Percentiles rank a stretch among this genome's conserved stretches.
These are phyloP conservation scores for Trichoderma sp. DNA, from an alignment of 2,329 filamentous ascomycete genomes.

Conservation along the genomic window DNA sequence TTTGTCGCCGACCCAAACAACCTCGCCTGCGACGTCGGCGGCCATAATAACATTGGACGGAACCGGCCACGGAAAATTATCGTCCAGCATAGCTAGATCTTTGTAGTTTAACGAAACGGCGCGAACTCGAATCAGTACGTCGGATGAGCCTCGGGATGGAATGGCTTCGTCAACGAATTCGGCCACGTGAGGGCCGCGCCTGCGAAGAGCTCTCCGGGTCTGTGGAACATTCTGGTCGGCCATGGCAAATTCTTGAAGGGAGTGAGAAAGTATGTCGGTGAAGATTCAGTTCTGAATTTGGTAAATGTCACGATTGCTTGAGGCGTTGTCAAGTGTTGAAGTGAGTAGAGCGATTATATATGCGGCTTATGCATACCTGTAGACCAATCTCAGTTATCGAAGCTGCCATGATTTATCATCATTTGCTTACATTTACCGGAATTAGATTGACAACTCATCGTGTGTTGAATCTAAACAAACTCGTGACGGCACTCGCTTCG, in stretches of 20 bases:
- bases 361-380: neutral
- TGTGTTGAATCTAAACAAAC: no score
- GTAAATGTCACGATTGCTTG: neutral
- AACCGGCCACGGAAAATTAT: neutral
- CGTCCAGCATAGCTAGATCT: conserved; percentile 8
- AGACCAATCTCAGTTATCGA: neutral
- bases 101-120: conserved; percentile 18
- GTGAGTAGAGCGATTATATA: neutral
- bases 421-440: neutral
- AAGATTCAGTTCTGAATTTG: neutral
- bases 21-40: conserved; percentile 10
- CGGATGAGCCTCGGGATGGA: conserved; percentile 3
- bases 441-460: neutral
- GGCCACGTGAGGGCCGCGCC: neutral
- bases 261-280: neutral
- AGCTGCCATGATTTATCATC: neutral
- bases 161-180: conserved; percentile 1
- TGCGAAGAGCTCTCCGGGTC: conserved; percentile 10
- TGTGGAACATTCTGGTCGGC: neutral
- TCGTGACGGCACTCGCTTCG: neutral
- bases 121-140: conserved; percentile 11
- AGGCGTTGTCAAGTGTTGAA: neutral
- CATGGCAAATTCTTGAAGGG: neutral
- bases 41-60: neutral
- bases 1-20: neutral